These are phyloP conservation scores for Mesotaenium endlicherianum DNA, from an alignment of 139 green algal genomes.

Conservation along the genomic window DNA sequence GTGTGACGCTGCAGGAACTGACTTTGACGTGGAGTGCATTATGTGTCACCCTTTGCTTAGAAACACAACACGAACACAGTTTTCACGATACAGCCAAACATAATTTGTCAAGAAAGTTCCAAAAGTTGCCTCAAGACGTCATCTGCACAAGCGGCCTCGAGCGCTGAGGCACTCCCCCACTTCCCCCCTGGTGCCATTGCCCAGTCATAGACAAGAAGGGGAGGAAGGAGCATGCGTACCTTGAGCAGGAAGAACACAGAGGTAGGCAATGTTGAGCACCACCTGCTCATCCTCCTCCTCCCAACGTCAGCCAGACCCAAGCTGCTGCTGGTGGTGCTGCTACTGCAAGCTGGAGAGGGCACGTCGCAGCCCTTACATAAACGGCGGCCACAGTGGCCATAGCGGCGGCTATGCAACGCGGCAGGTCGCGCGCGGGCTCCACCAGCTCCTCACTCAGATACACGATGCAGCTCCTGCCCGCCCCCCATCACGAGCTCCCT, in stretches of 20 bases:
- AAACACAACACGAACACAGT: not conserved
- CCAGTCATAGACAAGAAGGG: not conserved
- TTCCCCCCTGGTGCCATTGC: not conserved
- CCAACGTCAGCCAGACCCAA: not conserved
- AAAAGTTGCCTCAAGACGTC: not conserved
- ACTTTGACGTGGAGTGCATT: too few species aligned
- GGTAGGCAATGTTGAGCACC: conserved; percentile 4
- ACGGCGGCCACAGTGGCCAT: conserved; percentile 5
- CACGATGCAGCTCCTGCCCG: conserved; percentile 19
- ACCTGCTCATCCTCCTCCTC: not conserved
- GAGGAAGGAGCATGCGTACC: not conserved
- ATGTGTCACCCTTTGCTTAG: too few species aligned
- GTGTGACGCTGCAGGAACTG: too few species aligned
- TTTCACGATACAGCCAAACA: not conserved
- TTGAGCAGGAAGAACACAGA: conserved; percentile 1
- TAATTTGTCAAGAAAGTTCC: not conserved
- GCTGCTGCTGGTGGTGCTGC: not conserved
- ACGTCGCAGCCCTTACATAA: conserved; percentile 2
- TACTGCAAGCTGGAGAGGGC: not conserved
- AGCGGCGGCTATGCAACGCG: not conserved
- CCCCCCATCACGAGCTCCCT: not conserved
- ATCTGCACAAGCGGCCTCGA: not conserved
- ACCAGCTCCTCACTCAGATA: conserved; percentile 33
- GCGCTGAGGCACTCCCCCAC: not conserved
- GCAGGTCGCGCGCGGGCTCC: not conserved